These are phyloP conservation scores for Salvia sclarea DNA, from an alignment of 305 asterid genomes.

Conservation along the genomic window DNA sequence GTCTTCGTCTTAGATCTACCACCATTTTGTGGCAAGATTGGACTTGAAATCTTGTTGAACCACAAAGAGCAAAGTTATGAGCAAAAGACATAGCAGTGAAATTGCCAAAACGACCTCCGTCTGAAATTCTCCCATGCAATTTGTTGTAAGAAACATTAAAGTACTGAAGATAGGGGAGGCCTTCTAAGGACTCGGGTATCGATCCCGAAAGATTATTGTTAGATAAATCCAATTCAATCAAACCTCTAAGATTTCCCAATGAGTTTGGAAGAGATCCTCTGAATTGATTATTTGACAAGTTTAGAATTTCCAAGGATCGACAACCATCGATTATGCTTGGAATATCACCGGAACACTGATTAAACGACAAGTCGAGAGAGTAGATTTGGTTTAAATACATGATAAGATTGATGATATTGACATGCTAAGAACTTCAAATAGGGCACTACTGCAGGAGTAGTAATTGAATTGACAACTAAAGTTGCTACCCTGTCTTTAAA, in stretches of 20 bases:
- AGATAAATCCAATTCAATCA: neutral
- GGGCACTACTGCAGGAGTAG: neutral
- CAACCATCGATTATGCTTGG: too few relatives aligned
- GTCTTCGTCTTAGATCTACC: neutral
- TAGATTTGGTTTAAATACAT: too few relatives aligned
- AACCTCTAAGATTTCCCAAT: neutral
- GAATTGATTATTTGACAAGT: too few relatives aligned
- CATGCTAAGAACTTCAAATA: neutral
- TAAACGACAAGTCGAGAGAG: too few relatives aligned
- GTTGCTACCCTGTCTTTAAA: neutral
- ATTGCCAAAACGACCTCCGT: constrained; percentile 16
- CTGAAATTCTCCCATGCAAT: constrained; percentile 23
- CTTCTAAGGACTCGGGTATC: constrained; percentile 34
- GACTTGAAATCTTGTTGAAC: too few relatives aligned
- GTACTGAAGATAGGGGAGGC: constrained; percentile 15
- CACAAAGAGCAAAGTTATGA: too few relatives aligned
- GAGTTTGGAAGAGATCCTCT: too few relatives aligned
- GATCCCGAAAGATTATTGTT: neutral
- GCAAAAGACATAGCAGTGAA: neutral
- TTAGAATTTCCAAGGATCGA: too few relatives aligned
- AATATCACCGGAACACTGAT: too few relatives aligned
- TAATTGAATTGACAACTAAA: constrained; percentile 3
- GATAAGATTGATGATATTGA: too few relatives aligned
- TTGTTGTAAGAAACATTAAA: constrained; percentile 23
- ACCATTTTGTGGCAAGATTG: neutral